phyloP scores from a whole-genome alignment of 345 rosid species.

The Diplotaxis tenuifolia region DNA sequence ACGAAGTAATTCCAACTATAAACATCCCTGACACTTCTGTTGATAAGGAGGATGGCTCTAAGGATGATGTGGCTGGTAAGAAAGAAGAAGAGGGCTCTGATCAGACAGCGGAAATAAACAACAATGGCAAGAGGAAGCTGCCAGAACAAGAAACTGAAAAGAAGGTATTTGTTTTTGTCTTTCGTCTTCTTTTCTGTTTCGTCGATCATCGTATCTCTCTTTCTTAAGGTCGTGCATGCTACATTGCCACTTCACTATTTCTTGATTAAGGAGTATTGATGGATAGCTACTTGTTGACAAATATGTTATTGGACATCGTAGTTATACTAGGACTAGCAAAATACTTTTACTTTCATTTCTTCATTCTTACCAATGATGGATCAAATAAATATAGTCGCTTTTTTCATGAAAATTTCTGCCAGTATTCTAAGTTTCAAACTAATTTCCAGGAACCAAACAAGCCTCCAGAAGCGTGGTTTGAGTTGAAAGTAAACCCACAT shows the following conservation, averaged over 20 bases:
- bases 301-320: conserved; percentile 2
- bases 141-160: conserved; percentile 55
- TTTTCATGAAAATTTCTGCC: conserved; percentile 6
- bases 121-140: conserved; percentile 63
- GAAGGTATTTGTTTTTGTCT: conserved; percentile 49
- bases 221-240: conserved; percentile 19
- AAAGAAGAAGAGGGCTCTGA: conserved; percentile 46
- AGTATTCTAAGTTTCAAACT: conserved; percentile 17
- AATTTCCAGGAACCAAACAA: conserved; percentile 80
- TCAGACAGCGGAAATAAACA: conserved; percentile 44
- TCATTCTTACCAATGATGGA: not conserved
- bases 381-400: not conserved
- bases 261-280: not conserved
- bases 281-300: not conserved
- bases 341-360: not conserved
- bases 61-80: conserved; percentile 28
- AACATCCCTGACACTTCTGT: conserved; percentile 42
- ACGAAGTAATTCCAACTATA: conserved; percentile 60
- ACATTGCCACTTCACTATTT: conserved; percentile 8
- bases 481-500: conserved; percentile 94
- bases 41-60: conserved; percentile 27
- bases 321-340: conserved; percentile 8
- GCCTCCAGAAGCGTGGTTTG: conserved; percentile 97
- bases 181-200: not conserved
- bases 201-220: conserved; percentile 6